Evolutionary conservation across 1,284 basidiomycete genomes (phyloP).

Genomic region (Cerioporus squamosus): DNA sequence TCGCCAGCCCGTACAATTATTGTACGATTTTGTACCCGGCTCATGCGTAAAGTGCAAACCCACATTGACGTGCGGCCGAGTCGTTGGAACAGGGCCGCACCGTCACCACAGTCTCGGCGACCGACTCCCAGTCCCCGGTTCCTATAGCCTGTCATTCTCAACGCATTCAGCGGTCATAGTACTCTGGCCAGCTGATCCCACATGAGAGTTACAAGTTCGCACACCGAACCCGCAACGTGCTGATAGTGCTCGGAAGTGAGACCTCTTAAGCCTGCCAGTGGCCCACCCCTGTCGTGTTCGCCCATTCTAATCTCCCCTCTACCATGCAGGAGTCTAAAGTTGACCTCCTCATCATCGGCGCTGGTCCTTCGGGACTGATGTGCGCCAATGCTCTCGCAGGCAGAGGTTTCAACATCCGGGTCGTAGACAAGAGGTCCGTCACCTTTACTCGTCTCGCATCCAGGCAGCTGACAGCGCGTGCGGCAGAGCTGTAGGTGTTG

Average conservation of each 20-base stretch:
- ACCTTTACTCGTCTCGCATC: not conserved
- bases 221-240: not conserved
- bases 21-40: too few species aligned
- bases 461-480: not conserved
- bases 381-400: constrained; percentile 64
- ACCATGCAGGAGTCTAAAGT: constrained; percentile 35
- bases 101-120: not conserved
- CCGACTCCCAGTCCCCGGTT: not conserved
- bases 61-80: too few species aligned
- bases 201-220: not conserved
- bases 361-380: constrained; percentile 65
- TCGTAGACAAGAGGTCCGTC: constrained; percentile 64
- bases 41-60: too few species aligned
- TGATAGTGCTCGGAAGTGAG: too few species aligned
- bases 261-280: too few species aligned
- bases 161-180: not conserved
- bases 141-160: not conserved
- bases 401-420: constrained; percentile 63
- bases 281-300: too few species aligned
- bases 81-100: too few species aligned
- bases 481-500: constrained; percentile 56
- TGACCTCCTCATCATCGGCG: constrained; percentile 61
- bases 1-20: too few species aligned
- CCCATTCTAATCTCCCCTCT: not conserved
- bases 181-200: not conserved